Conservation (phyloP, 495 filamentous ascomycete genomes). For the Penicillium macrosclerotiorum region DNA sequence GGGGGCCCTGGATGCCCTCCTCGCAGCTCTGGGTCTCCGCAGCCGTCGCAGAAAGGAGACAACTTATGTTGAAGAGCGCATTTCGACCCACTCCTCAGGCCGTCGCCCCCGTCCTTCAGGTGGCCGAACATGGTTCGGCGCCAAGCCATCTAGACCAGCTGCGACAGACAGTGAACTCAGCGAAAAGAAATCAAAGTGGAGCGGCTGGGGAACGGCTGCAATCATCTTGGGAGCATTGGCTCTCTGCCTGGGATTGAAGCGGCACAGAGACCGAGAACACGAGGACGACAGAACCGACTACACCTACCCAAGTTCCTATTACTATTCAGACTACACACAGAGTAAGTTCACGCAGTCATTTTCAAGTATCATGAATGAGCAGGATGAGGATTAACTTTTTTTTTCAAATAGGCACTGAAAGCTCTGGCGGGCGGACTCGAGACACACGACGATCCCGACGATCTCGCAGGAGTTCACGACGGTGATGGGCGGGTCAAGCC, state of each 20-base stretch:
- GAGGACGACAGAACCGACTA: slow-evolving; percentile 45
- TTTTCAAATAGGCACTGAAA: slow-evolving; percentile 48
- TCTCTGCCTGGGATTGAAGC: slow-evolving; percentile 73
- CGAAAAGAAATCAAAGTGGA: slow-evolving; percentile 56
- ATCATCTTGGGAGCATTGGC: slow-evolving; percentile 66
- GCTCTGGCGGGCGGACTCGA: slow-evolving; percentile 49
- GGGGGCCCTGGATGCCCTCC: slow-evolving; percentile 59
- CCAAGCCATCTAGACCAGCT: slow-evolving; percentile 50
- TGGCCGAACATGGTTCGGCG: slow-evolving; percentile 66
- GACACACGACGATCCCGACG: slow-evolving; percentile 43
- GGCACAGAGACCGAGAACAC: slow-evolving; percentile 52
- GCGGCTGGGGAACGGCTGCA: slow-evolving; percentile 54
- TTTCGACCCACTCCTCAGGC: slow-evolving; percentile 51
- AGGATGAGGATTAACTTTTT: slow-evolving; percentile 9
- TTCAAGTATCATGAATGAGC: neutral
- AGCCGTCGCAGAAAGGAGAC: slow-evolving; percentile 48
- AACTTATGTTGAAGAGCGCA: slow-evolving; percentile 68
- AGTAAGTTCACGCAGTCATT: slow-evolving; percentile 36
- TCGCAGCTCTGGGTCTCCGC: slow-evolving; percentile 66
- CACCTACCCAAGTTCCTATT: slow-evolving; percentile 46
- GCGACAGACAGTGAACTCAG: slow-evolving; percentile 33
- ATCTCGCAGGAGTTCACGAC: slow-evolving; percentile 36
- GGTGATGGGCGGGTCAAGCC: slow-evolving; percentile 21
- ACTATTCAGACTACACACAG: slow-evolving; percentile 44
- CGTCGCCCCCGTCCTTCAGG: slow-evolving; percentile 54